Evolutionary conservation across 495 filamentous ascomycete genomes (phyloP).

Genomic region (Coniosporium apollinis): DNA sequence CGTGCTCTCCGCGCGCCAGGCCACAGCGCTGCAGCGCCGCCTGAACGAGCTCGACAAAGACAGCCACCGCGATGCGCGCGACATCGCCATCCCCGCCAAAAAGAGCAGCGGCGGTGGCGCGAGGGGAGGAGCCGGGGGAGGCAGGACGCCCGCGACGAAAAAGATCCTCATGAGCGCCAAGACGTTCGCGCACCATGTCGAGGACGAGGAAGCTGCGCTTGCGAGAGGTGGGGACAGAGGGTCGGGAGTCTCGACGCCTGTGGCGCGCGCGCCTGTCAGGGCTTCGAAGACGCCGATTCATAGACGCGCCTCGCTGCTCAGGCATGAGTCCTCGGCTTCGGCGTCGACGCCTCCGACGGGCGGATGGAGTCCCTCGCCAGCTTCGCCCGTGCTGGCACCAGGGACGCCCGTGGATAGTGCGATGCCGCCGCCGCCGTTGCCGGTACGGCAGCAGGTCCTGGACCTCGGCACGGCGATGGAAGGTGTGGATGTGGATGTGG

Average conservation of each 20-base stretch:
- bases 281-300: conserved; percentile 10
- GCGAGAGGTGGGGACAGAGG: conserved; percentile 17
- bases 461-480: no score
- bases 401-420: no score
- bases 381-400: no score
- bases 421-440: no score
- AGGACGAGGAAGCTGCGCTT: conserved; percentile 66
- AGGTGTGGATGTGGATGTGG: no score
- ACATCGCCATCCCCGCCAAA: conserved; percentile 47
- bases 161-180: conserved; percentile 84
- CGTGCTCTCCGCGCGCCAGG: conserved; percentile 56
- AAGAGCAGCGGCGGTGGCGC: conserved; percentile 12
- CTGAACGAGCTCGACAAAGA: conserved; percentile 70
- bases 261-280: conserved; percentile 6
- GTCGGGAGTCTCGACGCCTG: conserved; percentile 1
- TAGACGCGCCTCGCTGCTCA: conserved; percentile 6
- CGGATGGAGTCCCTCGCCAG: no score
- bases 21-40: conserved; percentile 57
- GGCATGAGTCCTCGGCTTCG: conserved; percentile 20
- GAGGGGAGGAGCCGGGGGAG: conserved; percentile 23
- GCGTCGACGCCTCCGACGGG: conserved; percentile 28
- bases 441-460: no score
- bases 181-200: conserved; percentile 78
- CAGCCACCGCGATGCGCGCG: conserved; percentile 49
- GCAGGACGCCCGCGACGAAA: conserved; percentile 65